Evolutionary conservation across 495 filamentous ascomycete genomes (phyloP), one percentile per base, ranked within the genome.

Genomic region (Penicillium atrosanguineum): DNA sequence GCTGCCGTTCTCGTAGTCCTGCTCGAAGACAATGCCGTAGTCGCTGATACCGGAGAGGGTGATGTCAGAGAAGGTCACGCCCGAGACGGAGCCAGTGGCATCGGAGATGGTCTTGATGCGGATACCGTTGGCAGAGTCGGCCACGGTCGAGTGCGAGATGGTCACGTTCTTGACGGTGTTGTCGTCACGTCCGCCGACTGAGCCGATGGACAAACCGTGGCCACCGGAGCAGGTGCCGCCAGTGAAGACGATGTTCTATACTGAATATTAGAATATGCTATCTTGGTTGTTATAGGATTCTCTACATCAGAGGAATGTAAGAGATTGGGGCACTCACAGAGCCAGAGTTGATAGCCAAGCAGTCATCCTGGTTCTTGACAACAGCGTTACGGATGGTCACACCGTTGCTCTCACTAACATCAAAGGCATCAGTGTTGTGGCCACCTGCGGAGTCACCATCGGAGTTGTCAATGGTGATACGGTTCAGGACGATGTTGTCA

Each of bases 201-300:
- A 85, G n/a, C 86, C 85, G 54, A 89, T 87, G 48, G 80, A 84
- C 12, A 87, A 67, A n/a, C 84, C 84, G 64, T 87, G 84, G n/a
- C 83, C 83, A 11, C 83, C 83, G 31, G 71, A 77, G 71, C 80
- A 80, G 48, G 63, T 64, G 16, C 75, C 79, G n/a, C 75, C 72
- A 14, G 73, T 77, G 65, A 85, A 82, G 11, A 70, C 66, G 56
- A 85, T 83, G 60, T 78, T 75, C 73, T 72, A 28, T 41, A 0
- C 5, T 23, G 4, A 20, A 12, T 31, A 31, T 31, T 12, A 31
- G 28, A 3, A 31, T 1, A 8, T 12, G 11, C 28, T 31, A 16
- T 18, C 25, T 45, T 51, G 48, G 42, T 9, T 40, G 3, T 37
- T 20, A 31, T 31, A 7, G 28, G 11, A 28, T 4, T 4, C 28